Percentiles rank a stretch among this genome's conserved stretches.
phyloP scores from a whole-genome alignment of 176 grass and related monocot species.

The Cenchrus purpureus region DNA sequence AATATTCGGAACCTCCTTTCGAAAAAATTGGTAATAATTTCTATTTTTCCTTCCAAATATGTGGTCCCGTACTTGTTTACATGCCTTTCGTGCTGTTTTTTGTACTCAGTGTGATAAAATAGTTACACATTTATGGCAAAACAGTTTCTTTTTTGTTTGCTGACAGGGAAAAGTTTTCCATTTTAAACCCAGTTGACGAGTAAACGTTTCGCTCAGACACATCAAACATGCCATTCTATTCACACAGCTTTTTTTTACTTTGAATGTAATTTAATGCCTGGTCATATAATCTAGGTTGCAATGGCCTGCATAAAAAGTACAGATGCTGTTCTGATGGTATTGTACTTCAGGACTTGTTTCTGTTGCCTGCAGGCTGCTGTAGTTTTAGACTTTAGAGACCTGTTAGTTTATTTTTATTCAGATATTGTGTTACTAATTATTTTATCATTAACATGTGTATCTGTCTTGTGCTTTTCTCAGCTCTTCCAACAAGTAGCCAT shows the following conservation, averaged over 20 bases:
- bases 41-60: slow-evolving; percentile 44
- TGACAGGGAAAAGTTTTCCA: neutral
- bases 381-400: slow-evolving; percentile 10
- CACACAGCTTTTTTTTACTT: neutral
- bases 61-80: slow-evolving; percentile 1
- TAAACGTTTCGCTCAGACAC: neutral
- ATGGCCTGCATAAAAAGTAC: neutral
- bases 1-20: slow-evolving; percentile 66
- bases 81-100: neutral
- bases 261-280: neutral
- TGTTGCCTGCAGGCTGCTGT: neutral
- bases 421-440: slow-evolving; percentile 23
- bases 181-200: neutral
- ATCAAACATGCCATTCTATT: neutral
- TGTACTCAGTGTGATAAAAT: neutral
- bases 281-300: neutral
- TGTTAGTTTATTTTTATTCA: neutral
- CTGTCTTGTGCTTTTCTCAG: slow-evolving; percentile 49
- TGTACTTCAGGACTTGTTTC: neutral
- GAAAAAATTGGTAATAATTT: slow-evolving; percentile 60
- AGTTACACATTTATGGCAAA: neutral
- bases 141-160: neutral
- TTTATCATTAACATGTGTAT: slow-evolving; percentile 28
- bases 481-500: slow-evolving; percentile 55
- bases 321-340: slow-evolving; percentile 20